phyloP scores from a whole-genome alignment of 257 asterid genomes.

The Lavandula angustifolia region DNA sequence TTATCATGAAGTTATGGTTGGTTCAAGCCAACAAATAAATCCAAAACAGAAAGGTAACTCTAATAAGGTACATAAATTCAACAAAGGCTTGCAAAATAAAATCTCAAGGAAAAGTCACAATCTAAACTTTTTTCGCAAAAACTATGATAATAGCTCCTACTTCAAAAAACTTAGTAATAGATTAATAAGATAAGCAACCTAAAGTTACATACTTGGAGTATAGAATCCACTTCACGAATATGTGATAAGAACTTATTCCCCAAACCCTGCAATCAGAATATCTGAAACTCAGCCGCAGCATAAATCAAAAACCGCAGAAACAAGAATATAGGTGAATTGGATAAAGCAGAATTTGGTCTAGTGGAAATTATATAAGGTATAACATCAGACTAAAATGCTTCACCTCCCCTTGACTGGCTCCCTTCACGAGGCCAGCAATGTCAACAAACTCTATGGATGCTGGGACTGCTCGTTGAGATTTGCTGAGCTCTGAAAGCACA shows the following conservation, averaged over 20 bases:
- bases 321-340: conserved; percentile 13
- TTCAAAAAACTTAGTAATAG: conserved; percentile 13
- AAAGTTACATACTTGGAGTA: conserved; percentile 71
- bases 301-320: conserved; percentile 29
- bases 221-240: conserved; percentile 96
- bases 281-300: conserved; percentile 23
- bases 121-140: neutral
- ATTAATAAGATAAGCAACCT: neutral
- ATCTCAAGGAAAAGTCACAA: conserved; percentile 9
- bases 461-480: conserved; percentile 79
- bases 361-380: conserved; percentile 16
- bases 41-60: neutral
- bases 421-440: conserved; percentile 98
- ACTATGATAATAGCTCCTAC: conserved; percentile 12
- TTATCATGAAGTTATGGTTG: conserved; percentile 19
- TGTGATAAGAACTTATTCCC: conserved; percentile 96
- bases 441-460: conserved; percentile 97
- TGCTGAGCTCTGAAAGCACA: conserved; percentile 83
- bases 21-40: conserved; percentile 2
- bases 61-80: neutral
- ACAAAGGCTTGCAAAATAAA: neutral
- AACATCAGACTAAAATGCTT: conserved; percentile 24
- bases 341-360: conserved; percentile 25
- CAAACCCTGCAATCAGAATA: conserved; percentile 67
- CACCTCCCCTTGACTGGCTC: conserved; percentile 99